Evolutionary conservation across 2,329 filamentous ascomycete genomes (phyloP).

Genomic region (Alternaria triticimaculans): DNA sequence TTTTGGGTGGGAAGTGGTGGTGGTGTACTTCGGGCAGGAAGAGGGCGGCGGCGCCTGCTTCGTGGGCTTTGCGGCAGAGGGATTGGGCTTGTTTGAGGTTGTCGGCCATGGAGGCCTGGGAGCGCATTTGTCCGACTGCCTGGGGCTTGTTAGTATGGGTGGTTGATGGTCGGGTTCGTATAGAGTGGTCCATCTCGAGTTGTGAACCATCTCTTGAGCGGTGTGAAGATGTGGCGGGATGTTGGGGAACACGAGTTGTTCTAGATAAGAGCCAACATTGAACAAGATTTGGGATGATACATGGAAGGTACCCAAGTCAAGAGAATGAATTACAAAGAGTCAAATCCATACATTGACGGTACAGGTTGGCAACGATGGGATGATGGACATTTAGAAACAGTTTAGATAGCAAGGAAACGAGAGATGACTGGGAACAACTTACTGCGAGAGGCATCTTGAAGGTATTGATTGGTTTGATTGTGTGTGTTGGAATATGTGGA

Average conservation of each 20-base stretch:
- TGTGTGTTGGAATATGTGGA: not conserved
- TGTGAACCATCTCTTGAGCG: not conserved
- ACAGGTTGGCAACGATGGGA: not conserved
- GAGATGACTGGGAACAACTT: not conserved
- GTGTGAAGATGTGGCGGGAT: not conserved
- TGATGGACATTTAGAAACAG: not conserved
- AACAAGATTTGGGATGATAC: not conserved
- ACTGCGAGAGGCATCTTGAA: conserved; percentile 46
- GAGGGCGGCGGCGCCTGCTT: conserved; percentile 79
- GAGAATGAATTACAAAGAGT: not conserved
- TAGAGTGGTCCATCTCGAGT: too few species aligned
- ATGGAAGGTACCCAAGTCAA: not conserved
- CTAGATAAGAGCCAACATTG: not conserved
- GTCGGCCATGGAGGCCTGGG: conserved; percentile 75
- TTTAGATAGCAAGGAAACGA: not conserved
- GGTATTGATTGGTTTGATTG: conserved; percentile 13
- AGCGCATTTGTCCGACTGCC: conserved; percentile 91
- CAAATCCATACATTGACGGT: not conserved
- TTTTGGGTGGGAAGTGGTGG: not conserved
- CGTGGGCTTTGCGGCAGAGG: conserved; percentile 74
- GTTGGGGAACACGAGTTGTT: too few species aligned
- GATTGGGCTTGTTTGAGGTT: conserved; percentile 81
- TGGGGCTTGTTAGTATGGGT: conserved; percentile 45
- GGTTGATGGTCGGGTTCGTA: not conserved
- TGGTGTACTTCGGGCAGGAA: conserved; percentile 73